These are phyloP conservation scores for Phytopythium chamaehyphon DNA, from an alignment of 352 stramenopile genomes.

Conservation along the genomic window DNA sequence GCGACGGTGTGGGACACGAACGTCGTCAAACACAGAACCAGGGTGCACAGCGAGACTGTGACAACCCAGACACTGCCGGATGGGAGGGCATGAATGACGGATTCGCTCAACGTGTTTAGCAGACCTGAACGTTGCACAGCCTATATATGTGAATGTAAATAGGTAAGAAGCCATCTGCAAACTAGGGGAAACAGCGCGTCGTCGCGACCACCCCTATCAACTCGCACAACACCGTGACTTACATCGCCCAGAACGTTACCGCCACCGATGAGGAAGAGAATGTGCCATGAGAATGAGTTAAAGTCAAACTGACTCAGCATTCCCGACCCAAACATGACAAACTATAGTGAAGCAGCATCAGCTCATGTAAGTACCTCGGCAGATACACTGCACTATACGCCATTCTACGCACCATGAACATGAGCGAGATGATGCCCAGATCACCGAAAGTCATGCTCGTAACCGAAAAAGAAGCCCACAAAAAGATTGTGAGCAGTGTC, in stretches of 20 bases:
- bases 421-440: slow-evolving; percentile 88
- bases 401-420: slow-evolving; percentile 76
- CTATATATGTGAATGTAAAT: no score
- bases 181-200: no score
- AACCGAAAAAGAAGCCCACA: slow-evolving; percentile 87
- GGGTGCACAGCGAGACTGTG: slow-evolving; percentile 79
- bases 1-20: slow-evolving; percentile 93
- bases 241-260: slow-evolving; percentile 91
- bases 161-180: no score
- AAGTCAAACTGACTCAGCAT: slow-evolving; percentile 92
- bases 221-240: slow-evolving; percentile 11
- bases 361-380: background rate
- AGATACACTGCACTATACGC: no score
- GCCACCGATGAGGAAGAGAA: slow-evolving; percentile 90
- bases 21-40: slow-evolving; percentile 88
- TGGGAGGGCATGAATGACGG: slow-evolving; percentile 74
- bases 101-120: slow-evolving; percentile 78
- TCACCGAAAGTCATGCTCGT: slow-evolving; percentile 88
- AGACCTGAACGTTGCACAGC: slow-evolving; percentile 81
- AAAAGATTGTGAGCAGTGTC: slow-evolving; percentile 87
- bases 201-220: no score
- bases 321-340: slow-evolving; percentile 84
- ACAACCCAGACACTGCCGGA: slow-evolving; percentile 84
- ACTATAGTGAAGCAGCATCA: slow-evolving; percentile 21
- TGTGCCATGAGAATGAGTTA: slow-evolving; percentile 94